Conservation (phyloP, 257 asterid species). For the Paraleonurus japonicus region DNA sequence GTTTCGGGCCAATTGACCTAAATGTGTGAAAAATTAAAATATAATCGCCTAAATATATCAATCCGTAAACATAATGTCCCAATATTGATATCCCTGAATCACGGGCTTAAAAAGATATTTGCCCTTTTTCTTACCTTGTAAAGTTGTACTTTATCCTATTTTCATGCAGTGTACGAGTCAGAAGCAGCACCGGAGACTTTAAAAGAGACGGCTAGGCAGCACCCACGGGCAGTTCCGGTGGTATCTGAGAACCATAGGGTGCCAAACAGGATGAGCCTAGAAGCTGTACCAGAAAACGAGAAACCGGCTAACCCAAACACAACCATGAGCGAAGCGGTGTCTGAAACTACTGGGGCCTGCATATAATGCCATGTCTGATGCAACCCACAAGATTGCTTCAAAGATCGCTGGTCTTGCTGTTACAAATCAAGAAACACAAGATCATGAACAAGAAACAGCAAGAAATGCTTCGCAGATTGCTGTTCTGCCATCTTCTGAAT, state of each 20-base stretch:
- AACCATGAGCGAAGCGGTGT: slow-evolving; percentile 39
- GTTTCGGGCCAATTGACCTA: background rate
- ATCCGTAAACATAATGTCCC: too few relatives aligned
- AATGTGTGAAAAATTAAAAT: too few relatives aligned
- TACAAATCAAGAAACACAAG: slow-evolving; percentile 29
- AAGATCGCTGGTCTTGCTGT: slow-evolving; percentile 45
- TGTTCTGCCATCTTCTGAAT: slow-evolving; percentile 5
- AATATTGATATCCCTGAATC: too few relatives aligned
- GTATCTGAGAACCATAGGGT: slow-evolving; percentile 51
- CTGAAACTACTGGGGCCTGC: slow-evolving; percentile 62
- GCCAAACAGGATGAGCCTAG: slow-evolving; percentile 33
- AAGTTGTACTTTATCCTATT: background rate
- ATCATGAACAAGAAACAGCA: background rate
- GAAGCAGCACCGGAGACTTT: slow-evolving; percentile 69
- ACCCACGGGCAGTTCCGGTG: slow-evolving; percentile 81
- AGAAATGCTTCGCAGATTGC: background rate
- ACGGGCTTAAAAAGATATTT: too few relatives aligned
- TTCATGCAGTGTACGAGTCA: slow-evolving; percentile 83
- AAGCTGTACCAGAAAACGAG: slow-evolving; percentile 15
- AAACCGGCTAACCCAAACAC: slow-evolving; percentile 29
- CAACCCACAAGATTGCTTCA: slow-evolving; percentile 54
- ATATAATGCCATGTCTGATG: slow-evolving; percentile 53
- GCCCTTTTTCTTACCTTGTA: background rate
- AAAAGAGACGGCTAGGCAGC: slow-evolving; percentile 77
- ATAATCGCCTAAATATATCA: too few relatives aligned